Percentiles rank a stretch among this genome's conserved stretches.
Evolutionary conservation across 768 basidiomycete species (phyloP).

Genomic region (Trichaptum fuscoviolaceum): DNA sequence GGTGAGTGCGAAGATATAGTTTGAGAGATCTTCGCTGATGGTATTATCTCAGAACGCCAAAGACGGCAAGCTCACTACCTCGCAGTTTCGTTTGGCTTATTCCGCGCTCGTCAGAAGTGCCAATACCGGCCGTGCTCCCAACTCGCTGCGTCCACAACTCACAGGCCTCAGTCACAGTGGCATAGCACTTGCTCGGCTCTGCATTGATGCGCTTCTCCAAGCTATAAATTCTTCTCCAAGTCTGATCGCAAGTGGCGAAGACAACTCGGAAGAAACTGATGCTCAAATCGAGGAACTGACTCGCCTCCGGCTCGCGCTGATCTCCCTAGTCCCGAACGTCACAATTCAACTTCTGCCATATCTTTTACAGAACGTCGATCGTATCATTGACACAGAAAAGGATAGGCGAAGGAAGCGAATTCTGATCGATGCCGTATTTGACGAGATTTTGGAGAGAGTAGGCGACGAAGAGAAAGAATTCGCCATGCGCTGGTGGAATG

Average conservation of each 20-base stretch:
- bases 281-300: slow-evolving; percentile 29
- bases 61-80: slow-evolving; percentile 52
- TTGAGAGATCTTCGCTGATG: neutral
- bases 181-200: slow-evolving; percentile 61
- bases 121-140: slow-evolving; percentile 14
- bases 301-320: slow-evolving; percentile 57
- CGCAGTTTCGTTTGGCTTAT: slow-evolving; percentile 71
- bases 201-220: slow-evolving; percentile 51
- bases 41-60: slow-evolving; percentile 48
- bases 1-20: slow-evolving; percentile 33
- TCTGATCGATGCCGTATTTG: slow-evolving; percentile 53
- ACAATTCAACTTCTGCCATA: slow-evolving; percentile 51
- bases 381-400: slow-evolving; percentile 21
- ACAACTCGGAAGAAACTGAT: slow-evolving; percentile 8
- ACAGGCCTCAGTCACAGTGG: slow-evolving; percentile 11
- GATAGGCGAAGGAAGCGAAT: slow-evolving; percentile 30
- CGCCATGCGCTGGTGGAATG: slow-evolving; percentile 71
- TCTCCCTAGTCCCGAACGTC: slow-evolving; percentile 61
- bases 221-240: slow-evolving; percentile 29
- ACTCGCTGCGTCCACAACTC: neutral
- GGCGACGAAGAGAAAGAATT: slow-evolving; percentile 67
- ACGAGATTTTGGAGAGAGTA: slow-evolving; percentile 56
- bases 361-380: slow-evolving; percentile 44
- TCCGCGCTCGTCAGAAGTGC: slow-evolving; percentile 66
- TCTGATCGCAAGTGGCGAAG: slow-evolving; percentile 16